Conservation (phyloP, 2,329 filamentous ascomycete genomes). For the Aspergillus neotritici region DNA sequence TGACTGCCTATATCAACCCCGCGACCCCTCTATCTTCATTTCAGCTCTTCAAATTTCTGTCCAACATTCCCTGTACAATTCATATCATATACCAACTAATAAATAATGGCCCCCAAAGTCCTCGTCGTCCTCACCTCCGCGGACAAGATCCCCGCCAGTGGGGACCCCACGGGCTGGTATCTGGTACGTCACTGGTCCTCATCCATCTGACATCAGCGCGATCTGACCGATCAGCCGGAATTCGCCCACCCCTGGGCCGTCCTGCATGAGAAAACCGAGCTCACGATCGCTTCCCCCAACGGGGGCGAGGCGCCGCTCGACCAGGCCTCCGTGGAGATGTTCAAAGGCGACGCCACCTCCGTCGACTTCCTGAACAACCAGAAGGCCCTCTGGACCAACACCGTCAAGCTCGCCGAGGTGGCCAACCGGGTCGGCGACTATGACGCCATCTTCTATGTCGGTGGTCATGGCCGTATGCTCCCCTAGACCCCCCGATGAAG, state of each 20-base stretch:
- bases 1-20: constrained; percentile 1
- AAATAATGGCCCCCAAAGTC: constrained; percentile 49
- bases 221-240: constrained; percentile 42
- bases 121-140: constrained; percentile 67
- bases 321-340: constrained; percentile 51
- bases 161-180: constrained; percentile 63
- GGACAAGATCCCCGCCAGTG: constrained; percentile 39
- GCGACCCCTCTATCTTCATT: not conserved
- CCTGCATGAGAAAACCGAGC: constrained; percentile 49
- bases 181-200: constrained; percentile 42
- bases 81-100: not conserved
- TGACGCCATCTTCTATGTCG: constrained; percentile 58
- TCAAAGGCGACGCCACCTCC: constrained; percentile 50
- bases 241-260: constrained; percentile 60
- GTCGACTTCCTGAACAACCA: constrained; percentile 53
- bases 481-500: not conserved
- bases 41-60: not conserved
- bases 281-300: constrained; percentile 57
- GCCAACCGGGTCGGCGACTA: constrained; percentile 55
- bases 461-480: constrained; percentile 52
- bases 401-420: constrained; percentile 53
- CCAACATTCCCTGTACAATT: not conserved
- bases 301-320: constrained; percentile 60
- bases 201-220: not conserved
- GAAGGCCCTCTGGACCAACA: constrained; percentile 58